phyloP scores from a whole-genome alignment of 805 yeast genomes.

The Teunomyces funiuensis region DNA sequence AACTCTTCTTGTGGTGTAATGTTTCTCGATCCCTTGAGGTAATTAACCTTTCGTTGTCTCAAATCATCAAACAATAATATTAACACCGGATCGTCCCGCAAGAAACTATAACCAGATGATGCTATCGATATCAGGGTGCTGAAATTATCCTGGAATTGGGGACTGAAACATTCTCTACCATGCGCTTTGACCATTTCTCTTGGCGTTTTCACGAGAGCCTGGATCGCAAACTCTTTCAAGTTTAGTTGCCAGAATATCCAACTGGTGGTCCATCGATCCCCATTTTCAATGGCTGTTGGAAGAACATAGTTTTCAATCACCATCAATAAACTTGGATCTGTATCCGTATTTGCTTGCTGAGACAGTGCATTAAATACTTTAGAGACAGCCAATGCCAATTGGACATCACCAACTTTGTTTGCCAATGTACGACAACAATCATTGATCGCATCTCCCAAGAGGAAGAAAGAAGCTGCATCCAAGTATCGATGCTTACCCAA shows the following conservation, averaged over 20 bases:
- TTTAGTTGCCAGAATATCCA: conserved; percentile 74
- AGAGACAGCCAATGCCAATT: conserved; percentile 78
- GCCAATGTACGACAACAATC: conserved; percentile 79
- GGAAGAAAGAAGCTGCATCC: conserved; percentile 88
- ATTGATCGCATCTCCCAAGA: conserved; percentile 69
- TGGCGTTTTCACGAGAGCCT: conserved; percentile 63
- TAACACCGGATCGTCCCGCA: conserved; percentile 81
- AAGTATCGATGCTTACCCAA: conserved; percentile 82
- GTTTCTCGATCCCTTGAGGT: conserved; percentile 50
- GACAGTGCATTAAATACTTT: conserved; percentile 53
- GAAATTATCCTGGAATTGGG: conserved; percentile 16
- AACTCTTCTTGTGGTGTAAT: conserved; percentile 52
- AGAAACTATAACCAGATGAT: conserved; percentile 34
- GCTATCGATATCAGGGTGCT: conserved; percentile 3
- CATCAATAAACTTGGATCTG: conserved; percentile 25
- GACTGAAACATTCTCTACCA: conserved; percentile 21
- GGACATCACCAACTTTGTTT: conserved; percentile 63
- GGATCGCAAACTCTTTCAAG: conserved; percentile 47
- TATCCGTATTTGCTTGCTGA: conserved; percentile 14
- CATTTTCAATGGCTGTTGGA: conserved; percentile 56
- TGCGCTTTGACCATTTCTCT: conserved; percentile 22
- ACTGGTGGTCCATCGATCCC: conserved; percentile 79
- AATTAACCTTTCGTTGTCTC: conserved; percentile 50
- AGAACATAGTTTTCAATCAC: conserved; percentile 52
- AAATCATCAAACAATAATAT: conserved; percentile 63